These are phyloP conservation scores for Neurospora sp. DNA, from an alignment of 495 filamentous ascomycete genomes.

Conservation along the genomic window DNA sequence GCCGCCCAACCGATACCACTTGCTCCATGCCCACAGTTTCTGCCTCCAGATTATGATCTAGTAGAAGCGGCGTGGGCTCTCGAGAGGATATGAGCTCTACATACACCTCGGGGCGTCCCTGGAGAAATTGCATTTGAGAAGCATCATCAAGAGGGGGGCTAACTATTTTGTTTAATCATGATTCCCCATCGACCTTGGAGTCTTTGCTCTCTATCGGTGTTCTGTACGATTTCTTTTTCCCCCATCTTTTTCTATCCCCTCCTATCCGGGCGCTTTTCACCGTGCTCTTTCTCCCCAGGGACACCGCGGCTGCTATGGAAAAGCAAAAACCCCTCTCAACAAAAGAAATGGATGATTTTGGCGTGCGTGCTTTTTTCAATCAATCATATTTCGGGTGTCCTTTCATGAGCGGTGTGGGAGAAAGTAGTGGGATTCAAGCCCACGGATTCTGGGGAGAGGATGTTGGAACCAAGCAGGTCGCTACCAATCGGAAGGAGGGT, in stretches of 20 bases:
- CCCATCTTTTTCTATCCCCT: slow-evolving; percentile 10
- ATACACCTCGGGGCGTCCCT: slow-evolving; percentile 5
- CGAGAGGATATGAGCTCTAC: slow-evolving; percentile 1
- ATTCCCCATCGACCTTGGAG: slow-evolving; percentile 10
- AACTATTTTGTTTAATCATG: slow-evolving; percentile 35
- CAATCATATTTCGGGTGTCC: neutral
- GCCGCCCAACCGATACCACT: slow-evolving; percentile 8
- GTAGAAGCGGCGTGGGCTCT: neutral
- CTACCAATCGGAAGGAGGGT: neutral
- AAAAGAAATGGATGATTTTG: neutral
- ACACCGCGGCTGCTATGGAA: neutral
- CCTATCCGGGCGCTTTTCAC: slow-evolving; percentile 2
- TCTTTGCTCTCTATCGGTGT: slow-evolving; percentile 16
- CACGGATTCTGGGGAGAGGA: neutral
- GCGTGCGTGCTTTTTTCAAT: neutral
- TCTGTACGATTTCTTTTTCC: slow-evolving; percentile 16
- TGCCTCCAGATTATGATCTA: slow-evolving; percentile 7
- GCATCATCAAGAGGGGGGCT: slow-evolving; percentile 11
- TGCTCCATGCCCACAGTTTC: slow-evolving; percentile 1
- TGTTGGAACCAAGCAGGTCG: neutral
- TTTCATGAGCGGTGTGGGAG: neutral
- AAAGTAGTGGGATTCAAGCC: neutral
- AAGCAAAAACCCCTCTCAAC: neutral
- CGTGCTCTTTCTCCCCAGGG: neutral
- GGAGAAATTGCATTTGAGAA: slow-evolving; percentile 15